Evolutionary conservation across 305 asterid genomes (phyloP).

Genomic region (Petunia hybrid): DNA sequence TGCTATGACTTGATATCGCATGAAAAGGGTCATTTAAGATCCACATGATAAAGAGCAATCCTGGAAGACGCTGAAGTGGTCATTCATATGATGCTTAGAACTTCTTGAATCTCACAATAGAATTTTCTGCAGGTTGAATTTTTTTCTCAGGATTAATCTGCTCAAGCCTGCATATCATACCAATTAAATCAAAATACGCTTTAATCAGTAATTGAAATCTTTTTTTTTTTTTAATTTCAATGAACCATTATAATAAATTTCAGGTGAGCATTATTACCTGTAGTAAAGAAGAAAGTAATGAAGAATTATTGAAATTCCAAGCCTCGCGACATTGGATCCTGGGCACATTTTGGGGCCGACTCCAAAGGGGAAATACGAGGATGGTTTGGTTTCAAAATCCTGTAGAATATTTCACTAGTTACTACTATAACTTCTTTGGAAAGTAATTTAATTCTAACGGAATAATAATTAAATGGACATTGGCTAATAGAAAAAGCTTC

Average conservation of each 20-base stretch:
- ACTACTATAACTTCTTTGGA: too few species aligned
- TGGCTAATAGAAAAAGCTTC: not conserved
- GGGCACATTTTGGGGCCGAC: slow-evolving; percentile 81
- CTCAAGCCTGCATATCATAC: slow-evolving; percentile 57
- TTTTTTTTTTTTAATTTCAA: not conserved
- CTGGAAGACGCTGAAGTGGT: too few species aligned
- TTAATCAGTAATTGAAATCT: not conserved
- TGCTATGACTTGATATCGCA: too few species aligned
- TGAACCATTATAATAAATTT: too few species aligned
- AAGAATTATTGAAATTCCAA: slow-evolving; percentile 68
- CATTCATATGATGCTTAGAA: too few species aligned
- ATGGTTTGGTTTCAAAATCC: slow-evolving; percentile 63
- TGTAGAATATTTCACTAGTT: slow-evolving; percentile 5
- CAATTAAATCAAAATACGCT: too few species aligned
- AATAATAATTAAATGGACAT: not conserved
- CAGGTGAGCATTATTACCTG: slow-evolving; percentile 37
- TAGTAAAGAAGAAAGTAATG: slow-evolving; percentile 74
- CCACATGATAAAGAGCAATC: too few species aligned
- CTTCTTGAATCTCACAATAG: slow-evolving; percentile 19
- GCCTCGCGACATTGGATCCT: slow-evolving; percentile 80
- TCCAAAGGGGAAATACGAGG: slow-evolving; percentile 69
- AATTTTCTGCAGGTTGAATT: slow-evolving; percentile 12
- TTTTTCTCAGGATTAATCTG: slow-evolving; percentile 40
- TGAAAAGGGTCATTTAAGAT: too few species aligned
- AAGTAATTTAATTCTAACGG: too few species aligned